Percentiles rank a stretch among this genome's conserved stretches.
These are phyloP conservation scores for Vitis amurensis DNA, from an alignment of 164 flowering plant species.

Conservation along the genomic window DNA sequence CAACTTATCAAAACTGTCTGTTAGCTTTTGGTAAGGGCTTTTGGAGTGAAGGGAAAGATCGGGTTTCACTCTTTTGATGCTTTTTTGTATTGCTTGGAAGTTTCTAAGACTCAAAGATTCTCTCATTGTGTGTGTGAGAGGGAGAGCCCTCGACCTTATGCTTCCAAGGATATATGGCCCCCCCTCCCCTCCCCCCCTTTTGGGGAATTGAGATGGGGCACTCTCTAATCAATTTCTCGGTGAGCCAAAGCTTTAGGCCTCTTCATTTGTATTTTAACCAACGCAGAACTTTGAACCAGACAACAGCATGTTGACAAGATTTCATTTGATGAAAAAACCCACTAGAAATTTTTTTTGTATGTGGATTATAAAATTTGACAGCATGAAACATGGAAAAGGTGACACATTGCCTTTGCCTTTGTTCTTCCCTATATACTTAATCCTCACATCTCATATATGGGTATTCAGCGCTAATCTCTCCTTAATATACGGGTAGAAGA, in stretches of 20 bases:
- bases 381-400: constrained; percentile 18
- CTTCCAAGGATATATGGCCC: neutral
- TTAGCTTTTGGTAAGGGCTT: constrained; percentile 26
- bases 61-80: constrained; percentile 7
- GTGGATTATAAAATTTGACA: neutral
- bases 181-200: constrained; percentile 2
- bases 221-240: constrained; percentile 16
- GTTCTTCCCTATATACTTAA: too few relatives aligned
- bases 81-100: constrained; percentile 27
- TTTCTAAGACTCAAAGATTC: constrained; percentile 28
- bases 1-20: constrained; percentile 26
- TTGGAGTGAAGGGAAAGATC: constrained; percentile 8
- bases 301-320: constrained; percentile 20
- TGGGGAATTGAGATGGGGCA: neutral
- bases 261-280: constrained; percentile 15
- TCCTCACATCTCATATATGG: too few relatives aligned
- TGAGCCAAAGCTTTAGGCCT: constrained; percentile 7
- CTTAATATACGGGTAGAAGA: too few relatives aligned
- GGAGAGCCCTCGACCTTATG: constrained; percentile 10
- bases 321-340: too few relatives aligned
- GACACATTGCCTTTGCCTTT: constrained; percentile 21
- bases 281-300: constrained; percentile 9
- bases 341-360: too few relatives aligned
- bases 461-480: neutral
- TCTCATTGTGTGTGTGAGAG: neutral